These are phyloP conservation scores for Xylaria sp. DNA, from an alignment of 2,329 filamentous ascomycete genomes.

Conservation along the genomic window DNA sequence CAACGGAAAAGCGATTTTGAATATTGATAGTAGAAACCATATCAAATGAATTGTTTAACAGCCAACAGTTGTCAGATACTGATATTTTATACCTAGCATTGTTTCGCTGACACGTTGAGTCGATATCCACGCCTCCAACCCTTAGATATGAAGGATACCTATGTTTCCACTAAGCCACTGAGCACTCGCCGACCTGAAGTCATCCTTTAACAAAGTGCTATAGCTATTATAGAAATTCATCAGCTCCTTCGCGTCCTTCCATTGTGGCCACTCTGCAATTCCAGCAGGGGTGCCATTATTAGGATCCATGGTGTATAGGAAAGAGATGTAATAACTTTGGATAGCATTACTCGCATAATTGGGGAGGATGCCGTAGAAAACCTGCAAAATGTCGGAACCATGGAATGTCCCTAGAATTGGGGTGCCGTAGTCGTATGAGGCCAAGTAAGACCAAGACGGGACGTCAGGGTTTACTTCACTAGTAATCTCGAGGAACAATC, in stretches of 20 bases:
- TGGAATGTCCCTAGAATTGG: conserved; percentile 83
- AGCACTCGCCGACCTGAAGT: conserved; percentile 43
- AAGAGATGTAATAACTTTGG: conserved; percentile 77
- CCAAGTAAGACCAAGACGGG: conserved; percentile 78
- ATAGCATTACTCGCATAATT: conserved; percentile 71
- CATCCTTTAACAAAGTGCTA: conserved; percentile 42
- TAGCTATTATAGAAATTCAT: conserved; percentile 44
- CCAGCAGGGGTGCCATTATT: conserved; percentile 63
- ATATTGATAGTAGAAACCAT: too few species aligned
- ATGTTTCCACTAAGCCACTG: conserved; percentile 39
- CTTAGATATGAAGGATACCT: conserved; percentile 25
- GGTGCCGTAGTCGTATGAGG: conserved; percentile 76
- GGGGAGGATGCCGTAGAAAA: conserved; percentile 72
- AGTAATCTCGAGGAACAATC: conserved; percentile 67
- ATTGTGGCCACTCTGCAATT: conserved; percentile 54
- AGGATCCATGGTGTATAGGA: conserved; percentile 76
- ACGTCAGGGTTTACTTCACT: conserved; percentile 64
- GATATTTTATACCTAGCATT: too few species aligned
- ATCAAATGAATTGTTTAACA: too few species aligned
- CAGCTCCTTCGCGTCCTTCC: conserved; percentile 59
- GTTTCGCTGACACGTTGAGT: background rate
- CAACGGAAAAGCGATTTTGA: too few species aligned
- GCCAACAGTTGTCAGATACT: too few species aligned
- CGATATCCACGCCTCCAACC: background rate
- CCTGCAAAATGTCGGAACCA: conserved; percentile 73